Evolutionary conservation across 352 stramenopile genomes (phyloP).

Genomic region (Albugo laibachii): DNA sequence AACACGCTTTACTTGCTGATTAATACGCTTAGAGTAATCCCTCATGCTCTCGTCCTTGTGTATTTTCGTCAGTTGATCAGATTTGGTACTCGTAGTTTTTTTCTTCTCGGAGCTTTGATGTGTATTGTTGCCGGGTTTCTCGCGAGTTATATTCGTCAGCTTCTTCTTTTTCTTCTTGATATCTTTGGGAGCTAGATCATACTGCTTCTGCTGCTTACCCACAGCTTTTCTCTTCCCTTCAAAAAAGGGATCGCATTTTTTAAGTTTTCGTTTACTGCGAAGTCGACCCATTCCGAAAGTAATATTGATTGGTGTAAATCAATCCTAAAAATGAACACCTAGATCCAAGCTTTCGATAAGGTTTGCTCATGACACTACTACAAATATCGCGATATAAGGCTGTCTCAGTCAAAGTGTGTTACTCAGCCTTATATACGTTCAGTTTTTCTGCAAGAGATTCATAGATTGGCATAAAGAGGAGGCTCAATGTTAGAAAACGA

Average conservation of each 20-base stretch:
- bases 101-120: slow-evolving; percentile 35
- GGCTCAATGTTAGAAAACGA: too few species aligned
- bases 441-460: too few species aligned
- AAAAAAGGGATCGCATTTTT: slow-evolving; percentile 76
- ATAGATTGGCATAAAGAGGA: too few species aligned
- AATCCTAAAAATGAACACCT: too few species aligned
- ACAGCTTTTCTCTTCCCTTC: slow-evolving; percentile 34
- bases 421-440: too few species aligned
- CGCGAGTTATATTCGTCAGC: slow-evolving; percentile 1
- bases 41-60: slow-evolving; percentile 53
- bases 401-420: too few species aligned
- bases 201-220: slow-evolving; percentile 46
- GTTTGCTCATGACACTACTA: too few species aligned
- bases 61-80: slow-evolving; percentile 31
- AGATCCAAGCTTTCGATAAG: too few species aligned
- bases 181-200: slow-evolving; percentile 39
- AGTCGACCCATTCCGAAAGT: slow-evolving; percentile 31
- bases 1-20: slow-evolving; percentile 59
- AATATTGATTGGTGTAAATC: too few species aligned
- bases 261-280: slow-evolving; percentile 62
- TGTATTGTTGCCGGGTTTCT: slow-evolving; percentile 36
- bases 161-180: slow-evolving; percentile 65
- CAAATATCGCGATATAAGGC: too few species aligned
- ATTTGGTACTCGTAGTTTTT: slow-evolving; percentile 5
- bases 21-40: slow-evolving; percentile 73